Evolutionary conservation across 2,329 filamentous ascomycete species (phyloP).

Genomic region (Incumbomyces delicatus): DNA sequence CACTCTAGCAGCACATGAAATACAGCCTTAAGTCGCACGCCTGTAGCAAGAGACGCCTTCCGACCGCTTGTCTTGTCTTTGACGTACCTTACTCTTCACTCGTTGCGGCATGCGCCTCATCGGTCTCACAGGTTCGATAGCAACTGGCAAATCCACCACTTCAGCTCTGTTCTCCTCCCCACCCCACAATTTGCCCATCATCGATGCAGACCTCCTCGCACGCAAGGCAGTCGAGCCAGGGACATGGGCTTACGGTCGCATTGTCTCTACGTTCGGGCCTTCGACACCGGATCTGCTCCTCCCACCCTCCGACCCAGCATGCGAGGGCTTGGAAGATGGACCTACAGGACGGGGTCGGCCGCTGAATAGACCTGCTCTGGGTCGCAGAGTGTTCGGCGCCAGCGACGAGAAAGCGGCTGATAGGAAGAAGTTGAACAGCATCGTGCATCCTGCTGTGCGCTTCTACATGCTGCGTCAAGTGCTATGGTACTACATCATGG

Average conservation of each 20-base stretch:
- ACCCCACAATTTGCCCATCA: conserved; percentile 77
- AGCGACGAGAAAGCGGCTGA: conserved; percentile 60
- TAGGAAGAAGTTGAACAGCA: conserved; percentile 69
- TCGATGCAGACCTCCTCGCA: conserved; percentile 88
- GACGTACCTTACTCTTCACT: not conserved
- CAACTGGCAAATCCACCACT: conserved; percentile 95
- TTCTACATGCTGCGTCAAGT: conserved; percentile 70
- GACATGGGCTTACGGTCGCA: conserved; percentile 69
- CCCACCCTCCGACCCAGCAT: conserved; percentile 37
- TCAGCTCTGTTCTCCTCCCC: conserved; percentile 68
- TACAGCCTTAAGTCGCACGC: no score
- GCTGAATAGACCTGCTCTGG: conserved; percentile 77
- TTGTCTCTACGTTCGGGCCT: conserved; percentile 69
- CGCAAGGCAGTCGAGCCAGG: conserved; percentile 92
- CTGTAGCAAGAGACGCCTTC: no score
- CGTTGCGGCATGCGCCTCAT: conserved; percentile 68
- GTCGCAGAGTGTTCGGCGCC: conserved; percentile 75
- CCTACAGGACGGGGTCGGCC: conserved; percentile 52
- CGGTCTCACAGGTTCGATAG: conserved; percentile 91
- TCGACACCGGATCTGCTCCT: conserved; percentile 80
- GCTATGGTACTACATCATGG: conserved; percentile 60
- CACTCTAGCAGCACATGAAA: no score
- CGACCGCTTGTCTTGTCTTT: not conserved
- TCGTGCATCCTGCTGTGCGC: conserved; percentile 86
- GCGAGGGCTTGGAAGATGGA: conserved; percentile 19